Conservation (phyloP, 2,329 filamentous ascomycete species). For the Xylariaceae sp. region DNA sequence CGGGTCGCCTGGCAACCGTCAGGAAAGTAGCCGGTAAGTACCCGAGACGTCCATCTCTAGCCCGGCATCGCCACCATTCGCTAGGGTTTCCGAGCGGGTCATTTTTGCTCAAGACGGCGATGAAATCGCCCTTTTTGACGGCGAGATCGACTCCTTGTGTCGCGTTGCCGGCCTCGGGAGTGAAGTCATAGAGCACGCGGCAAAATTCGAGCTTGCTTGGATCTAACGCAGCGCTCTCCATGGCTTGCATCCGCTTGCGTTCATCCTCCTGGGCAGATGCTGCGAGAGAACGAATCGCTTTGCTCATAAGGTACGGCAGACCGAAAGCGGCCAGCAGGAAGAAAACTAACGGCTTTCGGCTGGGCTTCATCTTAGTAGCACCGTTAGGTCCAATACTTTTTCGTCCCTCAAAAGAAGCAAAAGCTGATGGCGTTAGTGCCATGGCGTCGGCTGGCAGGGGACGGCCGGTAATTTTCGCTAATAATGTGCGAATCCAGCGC, state of each 20-base stretch:
- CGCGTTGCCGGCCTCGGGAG: constrained; percentile 61
- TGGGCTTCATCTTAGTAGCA: constrained; percentile 64
- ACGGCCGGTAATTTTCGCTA: constrained; percentile 88
- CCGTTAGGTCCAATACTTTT: constrained; percentile 52
- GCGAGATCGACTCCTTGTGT: constrained; percentile 76
- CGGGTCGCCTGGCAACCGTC: constrained; percentile 60
- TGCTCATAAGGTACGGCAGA: constrained; percentile 93
- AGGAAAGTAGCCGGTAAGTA: constrained; percentile 91
- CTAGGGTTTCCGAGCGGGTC: constrained; percentile 88
- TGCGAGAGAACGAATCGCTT: constrained; percentile 81
- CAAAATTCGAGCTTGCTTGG: constrained; percentile 94
- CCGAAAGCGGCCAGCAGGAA: constrained; percentile 94
- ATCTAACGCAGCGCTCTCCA: constrained; percentile 59
- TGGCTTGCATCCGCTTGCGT: constrained; percentile 51
- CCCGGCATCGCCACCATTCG: constrained; percentile 96
- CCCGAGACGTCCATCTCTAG: constrained; percentile 81
- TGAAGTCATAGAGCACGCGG: constrained; percentile 89
- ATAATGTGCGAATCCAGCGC: constrained; percentile 85
- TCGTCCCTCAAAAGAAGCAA: constrained; percentile 80
- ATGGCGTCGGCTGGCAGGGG: constrained; percentile 83
- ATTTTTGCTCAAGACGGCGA: constrained; percentile 86
- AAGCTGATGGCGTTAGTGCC: constrained; percentile 82
- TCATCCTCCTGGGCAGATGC: constrained; percentile 81
- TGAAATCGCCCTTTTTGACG: constrained; percentile 91
- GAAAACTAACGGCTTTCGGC: constrained; percentile 92